Evolutionary conservation across 1,284 basidiomycete species (phyloP).

Genomic region (Caloboletus inedulis): DNA sequence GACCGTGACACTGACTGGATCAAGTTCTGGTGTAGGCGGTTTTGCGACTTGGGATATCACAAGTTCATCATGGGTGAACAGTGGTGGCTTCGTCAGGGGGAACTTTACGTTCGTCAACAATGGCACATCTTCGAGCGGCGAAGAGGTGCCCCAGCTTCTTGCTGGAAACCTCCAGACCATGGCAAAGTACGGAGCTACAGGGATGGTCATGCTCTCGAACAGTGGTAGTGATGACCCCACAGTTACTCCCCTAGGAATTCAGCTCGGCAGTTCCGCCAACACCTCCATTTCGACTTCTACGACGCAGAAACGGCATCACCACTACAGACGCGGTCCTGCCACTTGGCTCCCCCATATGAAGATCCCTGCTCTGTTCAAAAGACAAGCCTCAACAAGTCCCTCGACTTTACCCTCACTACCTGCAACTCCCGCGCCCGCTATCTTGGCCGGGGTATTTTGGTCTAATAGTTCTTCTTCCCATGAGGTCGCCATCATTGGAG

Average conservation of each 20-base stretch:
- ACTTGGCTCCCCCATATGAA: constrained; percentile 52
- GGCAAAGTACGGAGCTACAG: constrained; percentile 63
- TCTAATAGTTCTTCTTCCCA: constrained; percentile 68
- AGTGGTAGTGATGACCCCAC: constrained; percentile 47
- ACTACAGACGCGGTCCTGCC: constrained; percentile 36
- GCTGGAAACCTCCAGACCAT: constrained; percentile 61
- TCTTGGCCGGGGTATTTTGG: constrained; percentile 89
- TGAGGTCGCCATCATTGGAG: constrained; percentile 79
- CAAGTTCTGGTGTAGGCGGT: constrained; percentile 51
- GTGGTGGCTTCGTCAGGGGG: constrained; percentile 73
- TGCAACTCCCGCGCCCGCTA: constrained; percentile 68
- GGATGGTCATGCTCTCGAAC: constrained; percentile 69
- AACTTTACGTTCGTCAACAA: constrained; percentile 71
- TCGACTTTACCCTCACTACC: constrained; percentile 53
- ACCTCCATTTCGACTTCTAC: constrained; percentile 30
- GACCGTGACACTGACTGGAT: constrained; percentile 41
- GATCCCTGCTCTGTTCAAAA: constrained; percentile 48
- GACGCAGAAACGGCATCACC: constrained; percentile 38
- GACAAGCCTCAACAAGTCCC: constrained; percentile 46
- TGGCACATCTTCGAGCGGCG: constrained; percentile 43
- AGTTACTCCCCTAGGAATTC: constrained; percentile 56
- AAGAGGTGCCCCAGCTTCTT: constrained; percentile 48
- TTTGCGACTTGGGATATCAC: constrained; percentile 78
- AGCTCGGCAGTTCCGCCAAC: constrained; percentile 42
- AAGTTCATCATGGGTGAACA: constrained; percentile 63